Evolutionary conservation across 2,329 filamentous ascomycete genomes (phyloP).

Genomic region (Aspergillus udagawae): DNA sequence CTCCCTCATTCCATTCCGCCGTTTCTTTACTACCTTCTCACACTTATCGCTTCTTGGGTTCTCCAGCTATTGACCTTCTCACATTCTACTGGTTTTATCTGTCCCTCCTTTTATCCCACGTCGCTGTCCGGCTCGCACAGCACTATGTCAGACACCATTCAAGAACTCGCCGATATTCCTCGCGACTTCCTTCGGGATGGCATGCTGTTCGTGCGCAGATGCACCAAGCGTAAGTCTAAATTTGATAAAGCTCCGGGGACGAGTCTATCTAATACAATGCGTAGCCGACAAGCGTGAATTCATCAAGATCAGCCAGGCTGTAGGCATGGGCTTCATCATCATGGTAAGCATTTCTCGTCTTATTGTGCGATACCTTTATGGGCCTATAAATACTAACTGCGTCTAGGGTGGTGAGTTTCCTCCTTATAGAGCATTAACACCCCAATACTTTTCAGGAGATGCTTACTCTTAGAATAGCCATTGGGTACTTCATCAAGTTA

Average conservation of each 20-base stretch:
- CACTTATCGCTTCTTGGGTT: not conserved
- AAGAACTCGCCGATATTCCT: slow-evolving; percentile 21
- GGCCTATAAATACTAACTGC: not conserved
- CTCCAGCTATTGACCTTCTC: not conserved
- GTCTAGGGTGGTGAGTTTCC: not conserved
- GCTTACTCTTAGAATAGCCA: slow-evolving; percentile 31
- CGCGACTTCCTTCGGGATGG: slow-evolving; percentile 20
- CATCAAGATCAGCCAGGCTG: slow-evolving; percentile 58
- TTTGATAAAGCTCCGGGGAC: not conserved
- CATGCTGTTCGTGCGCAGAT: slow-evolving; percentile 20
- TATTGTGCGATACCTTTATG: not conserved
- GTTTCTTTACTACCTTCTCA: not conserved
- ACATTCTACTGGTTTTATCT: not conserved
- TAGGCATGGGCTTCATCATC: slow-evolving; percentile 57
- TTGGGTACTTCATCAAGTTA: slow-evolving; percentile 59
- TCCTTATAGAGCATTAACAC: not conserved
- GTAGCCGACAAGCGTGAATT: slow-evolving; percentile 57
- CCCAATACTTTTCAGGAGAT: not conserved
- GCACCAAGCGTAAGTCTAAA: slow-evolving; percentile 20
- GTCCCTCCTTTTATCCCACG: not conserved
- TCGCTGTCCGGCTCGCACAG: not conserved
- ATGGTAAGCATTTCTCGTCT: slow-evolving; percentile 37
- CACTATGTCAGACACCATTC: slow-evolving; percentile 21
- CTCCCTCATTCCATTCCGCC: not conserved
- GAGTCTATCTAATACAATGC: slow-evolving; percentile 6